Conservation (phyloP, 2,329 filamentous ascomycete genomes). For the Diplodia scrobiculata region DNA sequence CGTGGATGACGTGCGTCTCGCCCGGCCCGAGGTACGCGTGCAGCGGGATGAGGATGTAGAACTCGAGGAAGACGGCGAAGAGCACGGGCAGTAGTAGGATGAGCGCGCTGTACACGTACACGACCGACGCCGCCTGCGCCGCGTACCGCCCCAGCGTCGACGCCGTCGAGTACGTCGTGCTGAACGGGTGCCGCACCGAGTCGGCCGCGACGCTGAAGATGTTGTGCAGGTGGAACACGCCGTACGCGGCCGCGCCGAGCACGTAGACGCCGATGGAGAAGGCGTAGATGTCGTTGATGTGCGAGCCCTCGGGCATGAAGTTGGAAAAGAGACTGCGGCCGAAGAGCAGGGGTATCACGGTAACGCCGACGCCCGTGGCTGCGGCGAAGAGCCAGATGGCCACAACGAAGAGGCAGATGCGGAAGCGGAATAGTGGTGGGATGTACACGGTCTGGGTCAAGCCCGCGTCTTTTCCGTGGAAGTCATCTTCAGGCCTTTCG, state of each 20-base stretch:
- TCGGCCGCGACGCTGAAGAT: constrained; percentile 36
- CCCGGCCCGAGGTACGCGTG: constrained; percentile 66
- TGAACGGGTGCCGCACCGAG: constrained; percentile 39
- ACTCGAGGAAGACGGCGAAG: constrained; percentile 76
- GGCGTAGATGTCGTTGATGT: constrained; percentile 94
- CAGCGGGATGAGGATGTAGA: constrained; percentile 84
- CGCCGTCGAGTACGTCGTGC: constrained; percentile 35
- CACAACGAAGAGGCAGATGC: constrained; percentile 82
- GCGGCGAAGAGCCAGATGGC: constrained; percentile 94
- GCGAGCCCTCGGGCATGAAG: constrained; percentile 63
- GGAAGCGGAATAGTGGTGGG: constrained; percentile 77
- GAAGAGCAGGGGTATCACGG: constrained; percentile 81
- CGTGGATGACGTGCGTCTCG: constrained; percentile 70
- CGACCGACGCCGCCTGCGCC: constrained; percentile 54
- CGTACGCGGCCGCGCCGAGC: constrained; percentile 68
- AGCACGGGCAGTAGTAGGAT: constrained; percentile 78
- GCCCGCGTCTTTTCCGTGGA: constrained; percentile 44
- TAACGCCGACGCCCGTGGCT: constrained; percentile 78
- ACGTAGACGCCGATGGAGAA: constrained; percentile 89
- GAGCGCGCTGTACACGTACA: constrained; percentile 76
- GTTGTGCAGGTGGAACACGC: constrained; percentile 54
- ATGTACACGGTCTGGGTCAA: constrained; percentile 64
- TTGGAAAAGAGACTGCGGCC: constrained; percentile 76
- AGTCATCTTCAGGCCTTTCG: constrained; percentile 51
- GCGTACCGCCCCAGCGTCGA: constrained; percentile 34